Percentiles rank a stretch among this genome's conserved stretches.
phyloP scores from a whole-genome alignment of 2,329 filamentous ascomycete species.

The Daldinia sp. region DNA sequence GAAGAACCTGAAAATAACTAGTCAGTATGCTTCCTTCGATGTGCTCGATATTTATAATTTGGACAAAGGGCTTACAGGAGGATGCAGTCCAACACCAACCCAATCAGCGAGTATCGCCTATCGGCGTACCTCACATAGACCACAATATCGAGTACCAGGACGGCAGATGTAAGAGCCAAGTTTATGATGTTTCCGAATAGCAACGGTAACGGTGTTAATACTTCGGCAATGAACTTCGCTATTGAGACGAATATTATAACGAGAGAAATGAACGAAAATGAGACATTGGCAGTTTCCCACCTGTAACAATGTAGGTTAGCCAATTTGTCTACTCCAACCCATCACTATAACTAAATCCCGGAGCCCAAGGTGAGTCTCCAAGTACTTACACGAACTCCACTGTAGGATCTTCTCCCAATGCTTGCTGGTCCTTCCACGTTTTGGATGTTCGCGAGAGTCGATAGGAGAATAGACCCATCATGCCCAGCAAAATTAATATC shows the following conservation, averaged over 20 bases:
- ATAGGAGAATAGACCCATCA: constrained; percentile 63
- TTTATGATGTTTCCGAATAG: constrained; percentile 62
- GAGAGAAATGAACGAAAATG: constrained; percentile 57
- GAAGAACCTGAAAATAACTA: constrained; percentile 49
- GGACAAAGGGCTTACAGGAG: constrained; percentile 55
- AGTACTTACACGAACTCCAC: constrained; percentile 61
- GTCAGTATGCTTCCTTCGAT: constrained; percentile 1
- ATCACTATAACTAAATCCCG: background rate
- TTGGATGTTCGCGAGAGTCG: constrained; percentile 58
- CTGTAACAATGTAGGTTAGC: constrained; percentile 45
- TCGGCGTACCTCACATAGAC: constrained; percentile 57
- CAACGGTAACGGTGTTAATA: constrained; percentile 63
- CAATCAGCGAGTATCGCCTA: constrained; percentile 57
- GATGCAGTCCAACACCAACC: constrained; percentile 57
- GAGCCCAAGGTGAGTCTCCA: background rate
- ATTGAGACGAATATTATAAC: constrained; percentile 58
- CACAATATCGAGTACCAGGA: constrained; percentile 60
- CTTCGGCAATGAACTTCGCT: constrained; percentile 56
- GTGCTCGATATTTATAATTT: background rate
- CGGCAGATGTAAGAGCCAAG: constrained; percentile 54
- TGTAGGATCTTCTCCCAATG: constrained; percentile 50
- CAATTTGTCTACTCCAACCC: background rate
- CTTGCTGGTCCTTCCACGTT: constrained; percentile 52
- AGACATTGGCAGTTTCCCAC: constrained; percentile 63
- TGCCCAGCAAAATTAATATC: constrained; percentile 53